Evolutionary conservation across 2,329 filamentous ascomycete species (phyloP).

Genomic region (Colletotrichum echinochloae): DNA sequence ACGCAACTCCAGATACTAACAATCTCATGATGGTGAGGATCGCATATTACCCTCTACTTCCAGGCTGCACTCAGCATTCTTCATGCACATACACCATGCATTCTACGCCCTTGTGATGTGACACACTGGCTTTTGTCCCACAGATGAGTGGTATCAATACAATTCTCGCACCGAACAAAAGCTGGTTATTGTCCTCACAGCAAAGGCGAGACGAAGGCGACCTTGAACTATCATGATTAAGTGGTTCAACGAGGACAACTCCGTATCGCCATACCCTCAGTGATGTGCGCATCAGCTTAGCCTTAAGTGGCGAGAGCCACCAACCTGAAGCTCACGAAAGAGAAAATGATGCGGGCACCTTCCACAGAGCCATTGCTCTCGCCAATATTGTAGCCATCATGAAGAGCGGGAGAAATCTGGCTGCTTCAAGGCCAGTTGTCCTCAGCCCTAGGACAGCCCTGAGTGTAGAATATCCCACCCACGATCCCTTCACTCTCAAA

Average conservation of each 20-base stretch:
- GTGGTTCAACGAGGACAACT: background rate
- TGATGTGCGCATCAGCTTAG: background rate
- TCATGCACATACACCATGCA: too few species aligned
- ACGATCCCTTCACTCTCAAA: slow-evolving; percentile 6
- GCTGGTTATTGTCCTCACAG: background rate
- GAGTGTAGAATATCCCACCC: background rate
- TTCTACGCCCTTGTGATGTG: background rate
- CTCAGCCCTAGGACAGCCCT: slow-evolving; percentile 22
- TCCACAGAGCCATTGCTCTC: background rate
- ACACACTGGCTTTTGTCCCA: background rate
- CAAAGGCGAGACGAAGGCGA: too few species aligned
- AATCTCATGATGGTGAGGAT: background rate
- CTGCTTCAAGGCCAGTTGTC: background rate
- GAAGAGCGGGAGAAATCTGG: background rate
- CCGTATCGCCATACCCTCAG: too few species aligned
- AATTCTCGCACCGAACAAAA: background rate
- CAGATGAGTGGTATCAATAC: background rate
- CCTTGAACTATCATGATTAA: background rate
- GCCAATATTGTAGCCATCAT: background rate
- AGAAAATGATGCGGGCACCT: background rate
- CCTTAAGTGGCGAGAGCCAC: slow-evolving; percentile 2
- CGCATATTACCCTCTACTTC: background rate
- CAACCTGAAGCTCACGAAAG: background rate
- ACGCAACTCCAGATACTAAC: background rate
- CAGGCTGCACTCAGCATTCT: background rate